These are phyloP conservation scores for Porcisia hertigi DNA, from an alignment of 208 protist genomes.

Conservation along the genomic window DNA sequence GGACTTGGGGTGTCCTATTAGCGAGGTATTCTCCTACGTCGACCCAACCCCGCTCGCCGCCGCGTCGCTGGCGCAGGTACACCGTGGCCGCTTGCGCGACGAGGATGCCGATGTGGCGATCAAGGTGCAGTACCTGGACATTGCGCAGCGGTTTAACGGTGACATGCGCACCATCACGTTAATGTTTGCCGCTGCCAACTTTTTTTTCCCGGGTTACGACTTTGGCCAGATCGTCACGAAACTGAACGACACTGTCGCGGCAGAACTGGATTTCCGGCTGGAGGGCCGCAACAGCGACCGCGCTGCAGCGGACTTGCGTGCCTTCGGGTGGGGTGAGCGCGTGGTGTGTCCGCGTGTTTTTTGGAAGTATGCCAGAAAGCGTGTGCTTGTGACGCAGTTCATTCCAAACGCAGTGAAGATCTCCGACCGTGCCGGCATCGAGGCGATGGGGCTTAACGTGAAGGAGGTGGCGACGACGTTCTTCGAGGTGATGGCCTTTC, in stretches of 20 bases:
- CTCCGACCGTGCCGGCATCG: slow-evolving; percentile 66
- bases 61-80: slow-evolving; percentile 91
- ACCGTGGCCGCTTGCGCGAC: slow-evolving; percentile 60
- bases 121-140: slow-evolving; percentile 94
- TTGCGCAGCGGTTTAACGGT: slow-evolving; percentile 81
- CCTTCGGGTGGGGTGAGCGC: slow-evolving; percentile 67
- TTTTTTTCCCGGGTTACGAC: slow-evolving; percentile 87
- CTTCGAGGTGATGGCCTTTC: slow-evolving; percentile 90
- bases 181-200: slow-evolving; percentile 67
- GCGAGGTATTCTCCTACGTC: slow-evolving; percentile 66
- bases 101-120: slow-evolving; percentile 91
- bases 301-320: slow-evolving; percentile 64
- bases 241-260: slow-evolving; percentile 84
- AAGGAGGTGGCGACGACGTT: slow-evolving; percentile 64
- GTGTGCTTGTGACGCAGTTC: slow-evolving; percentile 76
- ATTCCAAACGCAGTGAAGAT: slow-evolving; percentile 77
- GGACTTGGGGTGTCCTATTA: slow-evolving; percentile 51
- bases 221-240: slow-evolving; percentile 86
- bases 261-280: slow-evolving; percentile 94
- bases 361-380: slow-evolving; percentile 61
- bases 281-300: slow-evolving; percentile 93
- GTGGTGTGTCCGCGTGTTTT: slow-evolving; percentile 74
- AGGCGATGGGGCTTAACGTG: slow-evolving; percentile 55
- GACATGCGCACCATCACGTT: slow-evolving; percentile 90
- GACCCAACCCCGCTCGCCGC: slow-evolving; percentile 81